phyloP scores from a whole-genome alignment of 23 red algal species.

The Pyropia haitanensis region DNA sequence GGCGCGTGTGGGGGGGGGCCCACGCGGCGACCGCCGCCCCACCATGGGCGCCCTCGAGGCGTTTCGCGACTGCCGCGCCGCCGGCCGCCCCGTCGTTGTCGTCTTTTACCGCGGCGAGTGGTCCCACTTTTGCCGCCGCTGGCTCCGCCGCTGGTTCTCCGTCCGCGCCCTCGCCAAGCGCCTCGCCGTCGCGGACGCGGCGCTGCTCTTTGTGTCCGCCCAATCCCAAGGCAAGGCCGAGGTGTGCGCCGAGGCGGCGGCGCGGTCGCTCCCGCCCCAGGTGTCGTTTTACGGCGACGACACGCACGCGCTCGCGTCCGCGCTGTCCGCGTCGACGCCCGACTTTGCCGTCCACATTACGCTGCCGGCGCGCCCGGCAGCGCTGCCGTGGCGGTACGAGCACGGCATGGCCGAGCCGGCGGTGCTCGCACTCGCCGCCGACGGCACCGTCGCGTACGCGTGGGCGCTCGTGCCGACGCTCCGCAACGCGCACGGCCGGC shows the following conservation, averaged over 20 bases:
- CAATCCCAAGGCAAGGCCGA: constrained; percentile 43
- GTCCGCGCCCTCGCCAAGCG: constrained; percentile 23
- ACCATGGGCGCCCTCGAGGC: constrained; percentile 15
- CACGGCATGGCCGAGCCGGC: constrained; percentile 56
- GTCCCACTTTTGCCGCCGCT: constrained; percentile 31
- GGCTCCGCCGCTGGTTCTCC: constrained; percentile 30
- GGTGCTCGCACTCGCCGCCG: constrained; percentile 18
- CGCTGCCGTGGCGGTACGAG: constrained; percentile 38
- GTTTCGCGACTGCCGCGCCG: constrained; percentile 1
- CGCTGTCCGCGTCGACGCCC: not conserved
- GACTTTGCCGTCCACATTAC: constrained; percentile 18
- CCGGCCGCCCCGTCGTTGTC: constrained; percentile 7
- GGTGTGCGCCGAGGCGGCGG: constrained; percentile 19
- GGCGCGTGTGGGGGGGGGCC: no score
- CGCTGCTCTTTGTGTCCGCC: constrained; percentile 23
- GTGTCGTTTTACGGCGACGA: constrained; percentile 31
- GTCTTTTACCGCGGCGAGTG: constrained; percentile 49
- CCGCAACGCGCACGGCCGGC: constrained; percentile 36
- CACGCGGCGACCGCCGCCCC: not conserved
- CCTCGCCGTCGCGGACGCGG: constrained; percentile 11
- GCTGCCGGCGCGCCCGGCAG: constrained; percentile 18
- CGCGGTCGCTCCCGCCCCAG: not conserved
- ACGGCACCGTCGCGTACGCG: constrained; percentile 15
- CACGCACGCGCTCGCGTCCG: constrained; percentile 14
- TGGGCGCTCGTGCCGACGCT: constrained; percentile 25